Percentiles rank a stretch among this genome's conserved stretches.
These are phyloP conservation scores for Podila verticillata DNA, from an alignment of 192 early-diverging fungal species.

Conservation along the genomic window DNA sequence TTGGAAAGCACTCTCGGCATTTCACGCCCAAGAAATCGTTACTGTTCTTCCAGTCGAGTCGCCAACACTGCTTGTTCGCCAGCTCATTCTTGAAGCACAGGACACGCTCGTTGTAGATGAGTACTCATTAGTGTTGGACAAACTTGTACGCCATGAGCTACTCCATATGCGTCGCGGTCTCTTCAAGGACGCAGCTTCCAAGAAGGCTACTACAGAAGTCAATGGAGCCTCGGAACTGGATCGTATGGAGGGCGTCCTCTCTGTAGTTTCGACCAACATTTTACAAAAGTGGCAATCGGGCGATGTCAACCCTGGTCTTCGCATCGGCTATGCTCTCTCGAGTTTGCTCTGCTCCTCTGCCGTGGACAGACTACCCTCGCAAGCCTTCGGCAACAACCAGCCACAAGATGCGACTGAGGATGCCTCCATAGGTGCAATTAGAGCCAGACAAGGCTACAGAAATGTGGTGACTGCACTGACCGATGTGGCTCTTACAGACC, in stretches of 20 bases:
- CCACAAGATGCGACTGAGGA: neutral
- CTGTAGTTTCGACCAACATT: conserved; percentile 40
- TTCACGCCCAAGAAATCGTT: conserved; percentile 54
- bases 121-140: conserved; percentile 50
- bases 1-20: conserved; percentile 52
- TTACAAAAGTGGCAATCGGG: conserved; percentile 58
- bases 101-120: conserved; percentile 22
- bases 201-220: neutral
- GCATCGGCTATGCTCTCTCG: conserved; percentile 58
- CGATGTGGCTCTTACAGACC: conserved; percentile 62
- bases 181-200: conserved; percentile 51
- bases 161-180: conserved; percentile 61
- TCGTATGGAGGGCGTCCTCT: conserved; percentile 32
- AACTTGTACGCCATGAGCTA: conserved; percentile 61
- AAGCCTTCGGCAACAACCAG: neutral
- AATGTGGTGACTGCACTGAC: conserved; percentile 58
- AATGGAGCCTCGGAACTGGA: conserved; percentile 18
- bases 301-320: conserved; percentile 59
- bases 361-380: conserved; percentile 23
- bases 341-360: conserved; percentile 35
- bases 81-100: conserved; percentile 13
- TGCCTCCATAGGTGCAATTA: conserved; percentile 16
- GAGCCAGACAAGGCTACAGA: conserved; percentile 51
- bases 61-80: conserved; percentile 40
- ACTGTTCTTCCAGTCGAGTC: conserved; percentile 45